phyloP scores from a whole-genome alignment of 192 early-diverging fungal genomes.

The Podila epigama region DNA sequence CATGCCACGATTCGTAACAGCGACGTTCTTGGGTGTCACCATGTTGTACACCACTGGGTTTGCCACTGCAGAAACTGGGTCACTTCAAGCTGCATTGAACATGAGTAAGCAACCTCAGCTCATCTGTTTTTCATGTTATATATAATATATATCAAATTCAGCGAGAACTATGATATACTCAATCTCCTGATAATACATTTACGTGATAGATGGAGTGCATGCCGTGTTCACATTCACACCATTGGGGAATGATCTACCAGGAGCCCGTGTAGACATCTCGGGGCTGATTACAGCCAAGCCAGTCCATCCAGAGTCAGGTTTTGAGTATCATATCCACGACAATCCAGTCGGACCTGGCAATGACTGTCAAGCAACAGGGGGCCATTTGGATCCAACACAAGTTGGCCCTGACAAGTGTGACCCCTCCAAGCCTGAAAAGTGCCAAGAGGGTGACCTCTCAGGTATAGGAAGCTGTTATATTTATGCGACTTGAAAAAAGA shows the following conservation, averaged over 20 bases:
- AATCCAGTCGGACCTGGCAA: slow-evolving; percentile 24
- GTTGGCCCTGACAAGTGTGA: slow-evolving; percentile 19
- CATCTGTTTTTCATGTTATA: background rate
- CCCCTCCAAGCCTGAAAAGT: slow-evolving; percentile 2
- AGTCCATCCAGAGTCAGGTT: background rate
- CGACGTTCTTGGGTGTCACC: too few relatives aligned
- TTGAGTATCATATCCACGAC: slow-evolving; percentile 38
- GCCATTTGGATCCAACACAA: slow-evolving; percentile 20
- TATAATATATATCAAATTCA: background rate
- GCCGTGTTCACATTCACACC: background rate
- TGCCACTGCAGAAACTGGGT: background rate
- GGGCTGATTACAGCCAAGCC: background rate
- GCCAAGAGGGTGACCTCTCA: slow-evolving; percentile 39
- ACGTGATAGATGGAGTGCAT: background rate
- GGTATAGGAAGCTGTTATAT: background rate
- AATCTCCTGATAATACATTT: background rate
- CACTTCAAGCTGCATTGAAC: background rate
- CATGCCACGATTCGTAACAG: too few relatives aligned
- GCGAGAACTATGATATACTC: background rate
- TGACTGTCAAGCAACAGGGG: slow-evolving; percentile 28
- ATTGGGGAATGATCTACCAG: background rate
- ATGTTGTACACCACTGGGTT: background rate
- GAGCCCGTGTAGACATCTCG: background rate
- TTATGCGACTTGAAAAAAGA: background rate
- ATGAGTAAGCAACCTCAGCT: too few relatives aligned